Conservation (phyloP, 257 asterid species). For the Fraxinus anomala region DNA sequence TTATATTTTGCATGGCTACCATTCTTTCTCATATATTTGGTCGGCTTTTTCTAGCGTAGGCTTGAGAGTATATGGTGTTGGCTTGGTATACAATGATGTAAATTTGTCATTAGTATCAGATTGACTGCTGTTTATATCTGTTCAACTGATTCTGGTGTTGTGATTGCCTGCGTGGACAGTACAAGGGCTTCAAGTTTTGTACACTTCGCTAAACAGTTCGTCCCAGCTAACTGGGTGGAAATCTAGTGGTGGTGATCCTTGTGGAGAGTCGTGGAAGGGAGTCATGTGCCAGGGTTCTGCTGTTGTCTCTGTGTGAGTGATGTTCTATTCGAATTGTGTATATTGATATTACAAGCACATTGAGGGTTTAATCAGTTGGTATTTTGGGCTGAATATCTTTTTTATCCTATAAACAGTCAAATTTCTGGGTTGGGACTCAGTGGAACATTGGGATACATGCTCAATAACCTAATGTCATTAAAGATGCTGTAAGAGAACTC, state of each 20-base stretch:
- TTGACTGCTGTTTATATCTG: constrained; percentile 19
- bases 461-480: constrained; percentile 68
- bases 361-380: constrained; percentile 17
- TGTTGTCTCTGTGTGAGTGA: constrained; percentile 79
- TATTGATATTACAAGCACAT: constrained; percentile 15
- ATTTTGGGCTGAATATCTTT: constrained; percentile 17
- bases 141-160: constrained; percentile 25
- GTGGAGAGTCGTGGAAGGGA: constrained; percentile 94
- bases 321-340: constrained; percentile 13
- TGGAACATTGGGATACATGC: constrained; percentile 89
- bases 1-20: not conserved
- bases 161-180: constrained; percentile 52
- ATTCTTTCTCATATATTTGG: constrained; percentile 19
- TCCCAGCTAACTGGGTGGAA: constrained; percentile 82
- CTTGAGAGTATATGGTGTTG: constrained; percentile 29
- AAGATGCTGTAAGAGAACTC: constrained; percentile 64
- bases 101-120: constrained; percentile 13
- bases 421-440: constrained; percentile 74
- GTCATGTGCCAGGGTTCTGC: constrained; percentile 76
- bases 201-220: constrained; percentile 74
- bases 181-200: constrained; percentile 83
- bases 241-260: constrained; percentile 88
- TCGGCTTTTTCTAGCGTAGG: constrained; percentile 18
- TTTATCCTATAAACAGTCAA: constrained; percentile 57
- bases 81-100: constrained; percentile 13